These are phyloP conservation scores for Pogostemon cablin DNA, from an alignment of 257 asterid species.

Conservation along the genomic window DNA sequence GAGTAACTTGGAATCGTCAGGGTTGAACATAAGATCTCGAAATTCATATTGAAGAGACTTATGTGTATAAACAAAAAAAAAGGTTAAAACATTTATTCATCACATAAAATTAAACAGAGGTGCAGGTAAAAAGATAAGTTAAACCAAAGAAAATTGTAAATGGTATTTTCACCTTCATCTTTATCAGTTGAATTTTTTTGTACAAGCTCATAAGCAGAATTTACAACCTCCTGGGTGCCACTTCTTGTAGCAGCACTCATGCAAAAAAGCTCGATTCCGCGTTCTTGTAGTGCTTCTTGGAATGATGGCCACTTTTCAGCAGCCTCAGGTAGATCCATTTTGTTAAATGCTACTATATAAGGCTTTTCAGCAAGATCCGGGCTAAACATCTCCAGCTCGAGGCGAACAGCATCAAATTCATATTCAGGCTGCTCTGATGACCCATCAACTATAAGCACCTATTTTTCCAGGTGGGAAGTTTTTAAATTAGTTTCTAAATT, in stretches of 20 bases:
- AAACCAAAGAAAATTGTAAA: background rate
- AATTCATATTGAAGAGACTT: background rate
- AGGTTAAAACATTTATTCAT: background rate
- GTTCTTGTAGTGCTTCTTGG: slow-evolving; percentile 55
- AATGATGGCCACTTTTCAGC: slow-evolving; percentile 76
- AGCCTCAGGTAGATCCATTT: slow-evolving; percentile 96
- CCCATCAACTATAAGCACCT: slow-evolving; percentile 96
- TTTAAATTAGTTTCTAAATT: slow-evolving; percentile 31
- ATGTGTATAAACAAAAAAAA: background rate
- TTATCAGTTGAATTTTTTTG: slow-evolving; percentile 40
- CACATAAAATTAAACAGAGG: background rate
- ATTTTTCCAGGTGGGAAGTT: slow-evolving; percentile 34
- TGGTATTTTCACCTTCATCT: slow-evolving; percentile 54
- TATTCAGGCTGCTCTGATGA: slow-evolving; percentile 90
- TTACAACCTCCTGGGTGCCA: slow-evolving; percentile 83
- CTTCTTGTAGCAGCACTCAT: slow-evolving; percentile 85
- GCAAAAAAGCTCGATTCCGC: slow-evolving; percentile 77
- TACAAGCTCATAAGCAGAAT: slow-evolving; percentile 71
- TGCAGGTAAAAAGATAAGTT: background rate
- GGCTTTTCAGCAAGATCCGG: slow-evolving; percentile 94
- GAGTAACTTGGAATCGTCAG: too few species aligned
- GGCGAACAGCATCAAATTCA: slow-evolving; percentile 96
- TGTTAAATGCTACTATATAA: slow-evolving; percentile 78
- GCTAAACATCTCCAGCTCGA: slow-evolving; percentile 93
- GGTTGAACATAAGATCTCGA: background rate